Conservation (phyloP, 2,329 filamentous ascomycete species). For the Cadophora luteo-olivacea region DNA sequence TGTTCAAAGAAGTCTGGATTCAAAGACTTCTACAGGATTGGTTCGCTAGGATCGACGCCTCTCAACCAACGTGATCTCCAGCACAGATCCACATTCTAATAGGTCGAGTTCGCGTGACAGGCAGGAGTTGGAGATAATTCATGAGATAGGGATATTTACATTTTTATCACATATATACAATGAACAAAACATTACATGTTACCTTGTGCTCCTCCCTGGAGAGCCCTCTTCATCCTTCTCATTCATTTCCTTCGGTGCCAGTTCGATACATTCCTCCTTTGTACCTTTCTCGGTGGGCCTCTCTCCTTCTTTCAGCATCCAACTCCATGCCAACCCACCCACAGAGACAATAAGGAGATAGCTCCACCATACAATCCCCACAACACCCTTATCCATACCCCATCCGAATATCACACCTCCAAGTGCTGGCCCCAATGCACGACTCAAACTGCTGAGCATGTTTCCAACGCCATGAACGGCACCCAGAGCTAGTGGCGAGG, state of each 20-base stretch:
- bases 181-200: background rate
- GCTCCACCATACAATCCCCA: constrained; percentile 43
- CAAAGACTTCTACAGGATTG: background rate
- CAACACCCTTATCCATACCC: constrained; percentile 40
- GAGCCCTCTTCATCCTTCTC: constrained; percentile 13
- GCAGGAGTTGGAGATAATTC: background rate
- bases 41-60: background rate
- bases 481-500: constrained; percentile 60
- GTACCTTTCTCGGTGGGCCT: constrained; percentile 19
- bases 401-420: constrained; percentile 48
- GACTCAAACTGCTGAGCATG: constrained; percentile 54
- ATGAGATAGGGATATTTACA: constrained; percentile 7
- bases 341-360: constrained; percentile 45
- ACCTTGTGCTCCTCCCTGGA: background rate
- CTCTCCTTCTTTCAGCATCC: constrained; percentile 33
- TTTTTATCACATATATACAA: background rate
- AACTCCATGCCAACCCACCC: constrained; percentile 46
- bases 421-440: constrained; percentile 57
- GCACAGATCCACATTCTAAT: too few species aligned
- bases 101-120: too few species aligned
- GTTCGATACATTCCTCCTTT: constrained; percentile 20
- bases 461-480: constrained; percentile 61
- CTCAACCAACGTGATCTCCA: background rate
- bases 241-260: background rate
- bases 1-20: background rate